phyloP scores from a whole-genome alignment of 352 stramenopile genomes.

The Globisporangium barbulae region DNA sequence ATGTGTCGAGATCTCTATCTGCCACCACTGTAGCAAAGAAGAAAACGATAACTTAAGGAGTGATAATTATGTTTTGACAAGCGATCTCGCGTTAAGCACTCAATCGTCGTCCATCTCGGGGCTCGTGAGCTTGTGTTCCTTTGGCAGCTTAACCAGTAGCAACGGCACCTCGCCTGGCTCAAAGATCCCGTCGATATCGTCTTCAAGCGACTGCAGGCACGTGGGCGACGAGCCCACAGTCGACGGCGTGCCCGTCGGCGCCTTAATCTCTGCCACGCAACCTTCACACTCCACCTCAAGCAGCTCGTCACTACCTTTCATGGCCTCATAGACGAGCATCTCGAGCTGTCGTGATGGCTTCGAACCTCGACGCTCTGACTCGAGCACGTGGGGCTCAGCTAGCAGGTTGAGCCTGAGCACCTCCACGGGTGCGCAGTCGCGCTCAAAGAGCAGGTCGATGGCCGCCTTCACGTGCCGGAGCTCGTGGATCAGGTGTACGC shows the following conservation, averaged over 20 bases:
- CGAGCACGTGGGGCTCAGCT: background rate
- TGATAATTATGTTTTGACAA: background rate
- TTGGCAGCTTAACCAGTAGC: background rate
- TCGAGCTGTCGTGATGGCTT: constrained; percentile 1
- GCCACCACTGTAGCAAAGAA: background rate
- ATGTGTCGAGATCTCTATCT: background rate
- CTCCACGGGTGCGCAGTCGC: constrained; percentile 35
- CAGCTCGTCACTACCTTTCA: background rate
- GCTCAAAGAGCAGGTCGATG: constrained; percentile 57
- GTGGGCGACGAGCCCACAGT: constrained; percentile 12
- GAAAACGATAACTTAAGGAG: too few species aligned
- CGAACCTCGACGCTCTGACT: background rate
- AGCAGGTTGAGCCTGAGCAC: constrained; percentile 34
- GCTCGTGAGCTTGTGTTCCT: background rate
- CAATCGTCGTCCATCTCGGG: background rate
- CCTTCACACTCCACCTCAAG: background rate
- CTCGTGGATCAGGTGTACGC: constrained; percentile 50
- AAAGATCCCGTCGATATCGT: constrained; percentile 7
- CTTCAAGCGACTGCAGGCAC: constrained; percentile 10
- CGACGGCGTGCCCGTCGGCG: constrained; percentile 9
- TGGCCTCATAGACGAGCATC: background rate
- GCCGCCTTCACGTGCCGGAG: constrained; percentile 27
- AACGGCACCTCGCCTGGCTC: background rate
- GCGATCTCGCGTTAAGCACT: background rate
- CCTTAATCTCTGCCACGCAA: background rate